A percentile compares a stretch with the other conserved stretches of the same genome.
Evolutionary conservation across 2,329 filamentous ascomycete species (phyloP).

Genomic region (Diaporthe helianthi): DNA sequence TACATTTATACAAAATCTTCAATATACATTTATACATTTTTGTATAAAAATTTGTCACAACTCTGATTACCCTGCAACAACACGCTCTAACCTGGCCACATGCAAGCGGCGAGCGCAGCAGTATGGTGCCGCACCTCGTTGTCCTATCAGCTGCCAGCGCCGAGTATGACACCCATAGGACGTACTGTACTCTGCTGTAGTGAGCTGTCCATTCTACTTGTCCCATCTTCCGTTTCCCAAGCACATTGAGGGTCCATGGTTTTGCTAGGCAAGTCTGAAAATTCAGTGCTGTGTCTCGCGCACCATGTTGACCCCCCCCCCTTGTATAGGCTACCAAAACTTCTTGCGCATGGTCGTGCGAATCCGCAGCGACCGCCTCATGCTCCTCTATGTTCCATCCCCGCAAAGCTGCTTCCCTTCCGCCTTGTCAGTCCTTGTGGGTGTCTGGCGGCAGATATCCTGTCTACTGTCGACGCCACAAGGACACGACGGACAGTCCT

Average conservation of each 20-base stretch:
- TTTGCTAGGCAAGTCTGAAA: not conserved
- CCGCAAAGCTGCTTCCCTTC: not conserved
- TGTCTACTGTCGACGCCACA: not conserved
- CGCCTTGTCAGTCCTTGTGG: not conserved
- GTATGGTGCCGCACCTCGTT: not conserved
- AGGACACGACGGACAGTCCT: not conserved
- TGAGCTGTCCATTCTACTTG: not conserved
- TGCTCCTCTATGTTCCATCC: not conserved
- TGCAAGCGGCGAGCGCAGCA: slow-evolving; percentile 22
- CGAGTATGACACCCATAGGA: not conserved
- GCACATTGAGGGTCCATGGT: no score
- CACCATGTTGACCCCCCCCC: no score
- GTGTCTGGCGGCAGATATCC: not conserved
- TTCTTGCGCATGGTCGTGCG: not conserved
- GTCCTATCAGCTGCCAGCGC: not conserved
- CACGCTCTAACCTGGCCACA: not conserved
- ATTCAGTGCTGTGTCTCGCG: not conserved
- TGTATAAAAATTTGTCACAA: no score
- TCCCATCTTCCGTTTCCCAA: not conserved
- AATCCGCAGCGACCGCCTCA: not conserved
- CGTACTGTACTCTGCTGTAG: not conserved
- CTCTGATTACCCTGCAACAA: not conserved
- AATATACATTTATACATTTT: no score
- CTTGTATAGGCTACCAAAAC: no score
- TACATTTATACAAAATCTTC: no score